phyloP scores from a whole-genome alignment of 371 early-diverging fungal genomes.

The Fennellomyces sp. region DNA sequence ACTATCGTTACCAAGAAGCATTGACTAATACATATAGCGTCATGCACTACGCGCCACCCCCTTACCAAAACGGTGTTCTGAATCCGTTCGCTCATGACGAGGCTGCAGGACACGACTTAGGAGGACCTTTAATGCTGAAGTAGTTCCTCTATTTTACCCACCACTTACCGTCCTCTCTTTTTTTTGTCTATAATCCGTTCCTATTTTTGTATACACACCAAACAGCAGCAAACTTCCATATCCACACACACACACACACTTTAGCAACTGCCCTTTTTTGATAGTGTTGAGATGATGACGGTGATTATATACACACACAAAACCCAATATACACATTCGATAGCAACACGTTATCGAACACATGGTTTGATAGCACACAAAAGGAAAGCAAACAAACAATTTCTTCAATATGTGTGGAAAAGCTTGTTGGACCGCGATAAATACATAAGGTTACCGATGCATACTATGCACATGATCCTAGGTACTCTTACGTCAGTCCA shows the following conservation, averaged over 20 bases:
- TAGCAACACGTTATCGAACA: background rate
- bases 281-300: background rate
- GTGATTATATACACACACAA: background rate
- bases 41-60: constrained; percentile 9
- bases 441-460: too few relatives aligned
- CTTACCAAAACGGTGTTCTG: constrained; percentile 21
- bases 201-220: background rate
- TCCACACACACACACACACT: background rate
- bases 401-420: too few relatives aligned
- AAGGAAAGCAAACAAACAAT: too few relatives aligned
- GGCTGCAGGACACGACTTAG: constrained; percentile 7
- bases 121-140: constrained; percentile 32
- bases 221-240: too few relatives aligned
- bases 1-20: constrained; percentile 15
- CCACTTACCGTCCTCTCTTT: background rate
- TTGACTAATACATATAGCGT: constrained; percentile 26
- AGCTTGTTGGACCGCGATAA: too few relatives aligned
- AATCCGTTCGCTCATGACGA: constrained; percentile 26
- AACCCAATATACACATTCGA: background rate
- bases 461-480: too few relatives aligned
- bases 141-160: constrained; percentile 11
- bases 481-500: too few relatives aligned
- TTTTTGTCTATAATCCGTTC: background rate
- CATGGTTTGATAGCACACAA: too few relatives aligned
- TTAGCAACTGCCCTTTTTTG: background rate